A percentile compares a stretch with the other conserved stretches of the same genome.
These are phyloP conservation scores for Vigna nakashimae DNA, from an alignment of 306 rosid genomes.

Conservation along the genomic window DNA sequence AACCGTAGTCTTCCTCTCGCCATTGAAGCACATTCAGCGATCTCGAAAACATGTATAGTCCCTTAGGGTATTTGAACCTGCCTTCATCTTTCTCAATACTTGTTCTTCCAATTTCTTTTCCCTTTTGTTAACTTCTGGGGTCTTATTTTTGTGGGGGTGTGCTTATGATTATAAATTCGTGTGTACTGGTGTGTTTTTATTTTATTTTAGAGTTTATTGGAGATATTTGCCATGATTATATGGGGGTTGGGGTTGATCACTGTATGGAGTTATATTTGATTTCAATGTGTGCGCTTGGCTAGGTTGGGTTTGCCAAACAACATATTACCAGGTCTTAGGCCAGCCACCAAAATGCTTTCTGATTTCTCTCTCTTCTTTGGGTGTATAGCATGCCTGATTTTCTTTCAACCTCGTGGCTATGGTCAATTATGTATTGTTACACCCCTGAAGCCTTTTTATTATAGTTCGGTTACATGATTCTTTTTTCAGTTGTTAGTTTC, in stretches of 20 bases:
- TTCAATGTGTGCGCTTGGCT: not conserved
- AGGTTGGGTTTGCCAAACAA: not conserved
- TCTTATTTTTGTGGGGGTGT: not conserved
- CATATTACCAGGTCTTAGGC: not conserved
- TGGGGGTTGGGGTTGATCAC: not conserved
- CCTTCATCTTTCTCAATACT: conserved; percentile 2
- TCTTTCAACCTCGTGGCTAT: not conserved
- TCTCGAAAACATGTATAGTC: conserved; percentile 37
- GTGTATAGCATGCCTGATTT: not conserved
- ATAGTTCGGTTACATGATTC: not conserved
- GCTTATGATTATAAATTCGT: conserved; percentile 8
- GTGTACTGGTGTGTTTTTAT: not conserved
- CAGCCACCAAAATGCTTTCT: not conserved
- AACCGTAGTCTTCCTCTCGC: no score
- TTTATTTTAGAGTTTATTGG: not conserved
- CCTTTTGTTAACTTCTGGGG: not conserved
- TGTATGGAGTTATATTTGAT: not conserved
- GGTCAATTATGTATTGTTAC: not conserved
- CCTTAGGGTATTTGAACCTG: conserved; percentile 39
- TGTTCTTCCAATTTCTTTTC: not conserved
- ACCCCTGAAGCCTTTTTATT: not conserved
- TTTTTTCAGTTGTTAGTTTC: not conserved
- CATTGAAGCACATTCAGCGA: no score
- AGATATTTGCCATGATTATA: not conserved
- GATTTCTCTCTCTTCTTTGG: not conserved